Base-by-base conservation (phyloP, 2,329 filamentous ascomycete species). In the Colletotrichum euphorbiae region DNA sequence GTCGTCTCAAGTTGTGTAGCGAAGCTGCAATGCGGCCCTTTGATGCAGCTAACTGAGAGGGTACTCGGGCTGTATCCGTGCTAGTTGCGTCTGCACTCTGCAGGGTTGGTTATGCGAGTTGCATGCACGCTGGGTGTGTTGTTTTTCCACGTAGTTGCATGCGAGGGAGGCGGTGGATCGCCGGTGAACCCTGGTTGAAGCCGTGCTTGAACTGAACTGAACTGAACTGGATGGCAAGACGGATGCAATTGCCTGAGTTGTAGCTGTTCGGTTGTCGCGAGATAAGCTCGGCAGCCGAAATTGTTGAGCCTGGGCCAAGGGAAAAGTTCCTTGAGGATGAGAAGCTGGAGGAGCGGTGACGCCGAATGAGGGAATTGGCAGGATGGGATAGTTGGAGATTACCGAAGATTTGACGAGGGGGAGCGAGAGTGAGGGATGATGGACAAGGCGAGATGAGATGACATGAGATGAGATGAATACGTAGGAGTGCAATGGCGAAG, bases 1-100 rank as follows among this genome's bases (percentile, higher is more conserved):
- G 64, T 67, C 64, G 64, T 67, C 64, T 63, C 59, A 67, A 63
- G 51, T 59, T 48, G 56, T 19, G 56, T 50, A 52, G 36, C 59
- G 64, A 54, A 60, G 62, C 38, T 45, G 55, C 62, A 60, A 65
- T 52, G 58, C 64, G 64, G 58, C 58, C 42, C 50, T 62, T 67
- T 55, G 50, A 63, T 63, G 64, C 64, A 63, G 64, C 64, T 45
- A 63, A 57, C 45, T 38, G 33, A 58, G 43, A 58, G 51, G 38
- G 46, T 42, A 64, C 52, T 68, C 65, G 65, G 52, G 12, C 48
- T 64, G 11, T 45, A 45, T 63, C 59, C 52, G 36, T 51, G 58
- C 17, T 48, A 31, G 19, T 12, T 50, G 31, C 24, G 24, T 52
- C 24, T 52, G 0, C 38, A 38, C 28, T 28, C 50, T 52, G 42